Percentiles rank a stretch among this genome's conserved stretches.
Conservation (phyloP, 2,329 filamentous ascomycete genomes). For the Trichoderma aggressivum region DNA sequence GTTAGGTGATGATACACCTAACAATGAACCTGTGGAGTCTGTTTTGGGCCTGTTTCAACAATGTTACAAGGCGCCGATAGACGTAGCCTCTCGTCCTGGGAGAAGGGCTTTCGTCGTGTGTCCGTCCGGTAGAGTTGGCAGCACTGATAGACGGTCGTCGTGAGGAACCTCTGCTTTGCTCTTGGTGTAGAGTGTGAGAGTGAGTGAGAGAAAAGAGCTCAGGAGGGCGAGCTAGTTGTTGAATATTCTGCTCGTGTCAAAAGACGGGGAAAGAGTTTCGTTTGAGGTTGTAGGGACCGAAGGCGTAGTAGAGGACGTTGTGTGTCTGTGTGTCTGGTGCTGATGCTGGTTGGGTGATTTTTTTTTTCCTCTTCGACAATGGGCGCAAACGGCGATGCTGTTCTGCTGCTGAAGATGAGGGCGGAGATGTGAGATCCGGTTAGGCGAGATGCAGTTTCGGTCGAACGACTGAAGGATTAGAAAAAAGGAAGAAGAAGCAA, state of each 20-base stretch:
- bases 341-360: background rate
- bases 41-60: background rate
- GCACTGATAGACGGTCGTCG: background rate
- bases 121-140: conserved; percentile 14
- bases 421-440: background rate
- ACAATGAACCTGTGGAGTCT: conserved; percentile 20
- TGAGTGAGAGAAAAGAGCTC: background rate
- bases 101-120: background rate
- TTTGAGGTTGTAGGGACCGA: background rate
- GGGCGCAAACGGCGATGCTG: background rate
- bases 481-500: background rate
- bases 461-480: background rate
- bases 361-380: background rate
- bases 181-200: background rate
- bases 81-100: background rate
- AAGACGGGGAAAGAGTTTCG: background rate
- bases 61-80: background rate
- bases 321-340: background rate
- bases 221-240: background rate
- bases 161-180: background rate
- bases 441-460: conserved; percentile 6
- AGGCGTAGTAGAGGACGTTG: background rate
- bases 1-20: conserved; percentile 32
- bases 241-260: background rate
- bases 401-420: background rate